Percentiles rank a stretch among this genome's conserved stretches.
These are phyloP conservation scores for Alternaria sp. DNA, from an alignment of 2,329 filamentous ascomycete genomes.

Conservation along the genomic window DNA sequence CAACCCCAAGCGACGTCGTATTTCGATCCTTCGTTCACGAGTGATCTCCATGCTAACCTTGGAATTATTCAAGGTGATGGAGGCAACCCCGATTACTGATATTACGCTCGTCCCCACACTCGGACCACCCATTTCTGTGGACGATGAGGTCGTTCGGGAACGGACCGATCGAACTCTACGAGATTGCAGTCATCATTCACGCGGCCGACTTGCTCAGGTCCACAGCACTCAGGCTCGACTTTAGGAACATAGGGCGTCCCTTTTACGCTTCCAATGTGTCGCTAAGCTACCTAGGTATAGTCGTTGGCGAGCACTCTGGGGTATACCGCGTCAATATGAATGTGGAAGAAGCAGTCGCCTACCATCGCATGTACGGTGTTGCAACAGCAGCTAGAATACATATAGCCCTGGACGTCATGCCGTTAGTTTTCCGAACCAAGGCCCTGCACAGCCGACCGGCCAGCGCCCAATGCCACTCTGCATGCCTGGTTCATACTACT, in stretches of 20 bases:
- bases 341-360: neutral
- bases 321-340: neutral
- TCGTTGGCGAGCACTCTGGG: neutral
- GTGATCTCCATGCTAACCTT: neutral
- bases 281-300: neutral
- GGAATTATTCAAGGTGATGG: neutral
- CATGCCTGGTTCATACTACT: neutral
- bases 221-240: neutral
- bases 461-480: conserved; percentile 2
- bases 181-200: neutral
- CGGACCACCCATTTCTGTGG: neutral
- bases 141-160: neutral
- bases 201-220: neutral
- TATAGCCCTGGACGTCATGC: neutral
- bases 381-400: neutral
- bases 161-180: neutral
- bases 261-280: neutral
- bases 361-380: neutral
- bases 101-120: neutral
- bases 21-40: neutral
- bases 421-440: neutral
- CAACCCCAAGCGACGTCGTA: neutral
- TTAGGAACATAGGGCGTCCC: neutral
- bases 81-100: neutral
- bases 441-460: neutral